phyloP scores from a whole-genome alignment of 352 stramenopile genomes.

The Phytopythium kandeliae region DNA sequence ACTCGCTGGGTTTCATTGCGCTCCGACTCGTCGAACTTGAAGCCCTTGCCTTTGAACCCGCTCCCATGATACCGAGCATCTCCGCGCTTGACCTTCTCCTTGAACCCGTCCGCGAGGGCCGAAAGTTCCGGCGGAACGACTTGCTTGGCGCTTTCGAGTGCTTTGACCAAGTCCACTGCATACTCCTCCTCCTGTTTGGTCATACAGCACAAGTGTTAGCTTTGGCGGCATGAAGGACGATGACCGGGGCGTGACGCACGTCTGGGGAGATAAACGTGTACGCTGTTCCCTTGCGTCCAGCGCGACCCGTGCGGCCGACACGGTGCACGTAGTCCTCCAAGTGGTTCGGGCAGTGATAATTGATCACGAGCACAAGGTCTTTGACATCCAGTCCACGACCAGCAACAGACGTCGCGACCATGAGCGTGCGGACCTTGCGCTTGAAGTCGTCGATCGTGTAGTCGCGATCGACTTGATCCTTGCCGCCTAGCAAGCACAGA shows the following conservation, averaged over 20 bases:
- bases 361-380: slow-evolving; percentile 97
- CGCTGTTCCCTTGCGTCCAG: slow-evolving; percentile 94
- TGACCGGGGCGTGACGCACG: slow-evolving; percentile 30
- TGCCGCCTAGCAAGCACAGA: slow-evolving; percentile 74
- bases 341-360: slow-evolving; percentile 99
- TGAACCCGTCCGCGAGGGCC: slow-evolving; percentile 92
- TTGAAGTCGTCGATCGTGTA: slow-evolving; percentile 99
- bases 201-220: slow-evolving; percentile 10
- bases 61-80: slow-evolving; percentile 94
- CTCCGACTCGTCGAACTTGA: slow-evolving; percentile 97
- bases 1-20: slow-evolving; percentile 94
- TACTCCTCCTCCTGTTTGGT: slow-evolving; percentile 93
- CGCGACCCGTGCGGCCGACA: slow-evolving; percentile 95
- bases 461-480: slow-evolving; percentile 99
- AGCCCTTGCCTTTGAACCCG: slow-evolving; percentile 98
- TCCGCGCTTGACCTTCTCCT: slow-evolving; percentile 94
- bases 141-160: slow-evolving; percentile 89
- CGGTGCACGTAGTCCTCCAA: slow-evolving; percentile 99
- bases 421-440: slow-evolving; percentile 88
- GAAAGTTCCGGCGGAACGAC: slow-evolving; percentile 80
- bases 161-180: slow-evolving; percentile 96
- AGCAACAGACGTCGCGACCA: slow-evolving; percentile 95
- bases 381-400: slow-evolving; percentile 98
- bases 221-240: not conserved
- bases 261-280: slow-evolving; percentile 99